Conservation (phyloP, 2,329 filamentous ascomycete species). For the Cladosporium colombiae region DNA sequence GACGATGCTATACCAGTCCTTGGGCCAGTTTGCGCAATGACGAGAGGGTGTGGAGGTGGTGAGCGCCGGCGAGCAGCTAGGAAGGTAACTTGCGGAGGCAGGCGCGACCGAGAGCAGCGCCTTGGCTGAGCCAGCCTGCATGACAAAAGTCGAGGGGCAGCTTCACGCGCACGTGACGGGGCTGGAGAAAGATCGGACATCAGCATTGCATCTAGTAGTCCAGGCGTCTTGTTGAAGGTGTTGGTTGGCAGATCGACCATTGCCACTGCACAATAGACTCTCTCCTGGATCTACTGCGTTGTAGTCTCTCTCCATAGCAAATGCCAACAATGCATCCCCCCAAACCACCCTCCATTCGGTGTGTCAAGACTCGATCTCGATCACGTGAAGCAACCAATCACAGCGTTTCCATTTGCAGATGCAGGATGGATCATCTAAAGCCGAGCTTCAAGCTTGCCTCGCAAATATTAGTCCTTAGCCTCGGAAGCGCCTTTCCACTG, state of each 20-base stretch:
- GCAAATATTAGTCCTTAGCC: slow-evolving; percentile 11
- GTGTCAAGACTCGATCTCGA: background rate
- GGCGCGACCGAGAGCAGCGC: slow-evolving; percentile 1
- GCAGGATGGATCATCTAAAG: background rate
- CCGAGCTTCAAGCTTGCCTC: slow-evolving; percentile 13
- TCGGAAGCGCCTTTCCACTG: background rate
- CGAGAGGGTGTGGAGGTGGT: slow-evolving; percentile 8
- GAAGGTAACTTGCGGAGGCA: slow-evolving; percentile 5
- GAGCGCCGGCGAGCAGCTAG: slow-evolving; percentile 1
- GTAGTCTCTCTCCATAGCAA: background rate
- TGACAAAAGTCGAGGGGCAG: background rate
- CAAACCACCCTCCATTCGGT: background rate
- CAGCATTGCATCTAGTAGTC: background rate
- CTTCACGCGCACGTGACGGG: background rate
- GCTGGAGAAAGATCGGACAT: background rate
- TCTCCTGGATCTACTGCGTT: background rate
- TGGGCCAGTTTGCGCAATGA: slow-evolving; percentile 8
- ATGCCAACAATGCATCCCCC: background rate
- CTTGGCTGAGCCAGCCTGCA: background rate
- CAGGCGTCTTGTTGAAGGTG: background rate
- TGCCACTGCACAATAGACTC: background rate
- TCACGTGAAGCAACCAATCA: slow-evolving; percentile 7
- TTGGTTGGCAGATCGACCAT: background rate
- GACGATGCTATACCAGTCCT: slow-evolving; percentile 12
- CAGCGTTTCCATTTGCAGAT: slow-evolving; percentile 4